Percentiles rank a stretch among this genome's conserved stretches.
Conservation (phyloP, 129 eudicot species). For the Saussurea involucrata region DNA sequence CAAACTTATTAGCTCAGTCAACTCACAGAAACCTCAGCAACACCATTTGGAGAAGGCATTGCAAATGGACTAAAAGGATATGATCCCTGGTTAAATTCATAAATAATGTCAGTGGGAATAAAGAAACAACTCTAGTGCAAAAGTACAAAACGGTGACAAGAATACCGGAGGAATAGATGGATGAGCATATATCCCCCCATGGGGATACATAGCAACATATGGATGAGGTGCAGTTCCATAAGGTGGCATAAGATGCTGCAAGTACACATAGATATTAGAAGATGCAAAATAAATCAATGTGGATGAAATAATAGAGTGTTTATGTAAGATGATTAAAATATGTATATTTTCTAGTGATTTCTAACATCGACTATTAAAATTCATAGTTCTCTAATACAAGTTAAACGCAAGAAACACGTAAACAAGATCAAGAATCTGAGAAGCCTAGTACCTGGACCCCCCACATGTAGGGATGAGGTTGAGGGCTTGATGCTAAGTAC, state of each 20-base stretch:
- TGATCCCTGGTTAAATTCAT: conserved; percentile 60
- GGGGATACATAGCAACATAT: conserved; percentile 90
- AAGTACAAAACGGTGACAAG: not conserved
- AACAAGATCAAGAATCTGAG: conserved; percentile 1
- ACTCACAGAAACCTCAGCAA: conserved; percentile 89
- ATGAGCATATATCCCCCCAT: conserved; percentile 87
- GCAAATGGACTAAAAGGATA: conserved; percentile 90
- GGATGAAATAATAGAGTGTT: not conserved
- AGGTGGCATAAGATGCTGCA: conserved; percentile 83
- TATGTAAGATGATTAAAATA: not conserved
- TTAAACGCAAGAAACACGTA: not conserved
- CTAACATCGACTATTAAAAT: not conserved
- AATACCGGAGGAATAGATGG: conserved; percentile 94
- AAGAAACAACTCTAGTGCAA: not conserved
- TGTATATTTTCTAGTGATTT: not conserved
- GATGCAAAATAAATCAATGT: not conserved
- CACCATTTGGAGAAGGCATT: conserved; percentile 81
- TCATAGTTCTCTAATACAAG: not conserved
- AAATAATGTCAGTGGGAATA: conserved; percentile 16
- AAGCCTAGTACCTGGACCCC: conserved; percentile 61
- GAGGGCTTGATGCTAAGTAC: conserved; percentile 74
- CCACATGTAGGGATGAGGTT: conserved; percentile 78
- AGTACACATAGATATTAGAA: conserved; percentile 16
- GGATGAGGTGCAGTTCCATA: conserved; percentile 93
- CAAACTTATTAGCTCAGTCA: not conserved